Conservation (phyloP, 2,329 filamentous ascomycete genomes). For the Aspergillus sojae region DNA sequence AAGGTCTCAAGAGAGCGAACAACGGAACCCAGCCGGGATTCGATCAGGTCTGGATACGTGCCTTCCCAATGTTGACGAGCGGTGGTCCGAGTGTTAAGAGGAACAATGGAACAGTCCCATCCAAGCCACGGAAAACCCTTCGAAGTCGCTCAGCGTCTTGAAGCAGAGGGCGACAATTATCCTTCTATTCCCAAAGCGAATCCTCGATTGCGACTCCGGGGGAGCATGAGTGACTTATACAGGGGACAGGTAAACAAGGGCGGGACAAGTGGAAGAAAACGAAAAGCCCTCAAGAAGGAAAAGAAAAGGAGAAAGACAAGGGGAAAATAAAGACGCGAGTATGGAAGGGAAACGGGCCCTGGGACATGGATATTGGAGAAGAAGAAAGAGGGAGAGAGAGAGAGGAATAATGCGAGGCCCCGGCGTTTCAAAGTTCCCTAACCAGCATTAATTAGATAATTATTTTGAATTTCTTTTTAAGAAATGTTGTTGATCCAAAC, state of each 20-base stretch:
- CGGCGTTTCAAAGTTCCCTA: conserved; percentile 28
- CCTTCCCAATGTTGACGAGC: not conserved
- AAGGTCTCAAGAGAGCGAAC: conserved; percentile 13
- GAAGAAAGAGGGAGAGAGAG: conserved; percentile 12
- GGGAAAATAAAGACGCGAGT: conserved; percentile 12
- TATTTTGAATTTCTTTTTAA: conserved; percentile 14
- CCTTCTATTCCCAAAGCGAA: conserved; percentile 19
- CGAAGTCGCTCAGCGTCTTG: conserved; percentile 17
- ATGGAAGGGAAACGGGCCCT: conserved; percentile 10
- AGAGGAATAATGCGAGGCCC: conserved; percentile 21
- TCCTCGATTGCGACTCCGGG: conserved; percentile 16
- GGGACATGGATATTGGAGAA: conserved; percentile 14
- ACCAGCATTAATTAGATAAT: conserved; percentile 27
- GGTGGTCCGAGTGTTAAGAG: not conserved
- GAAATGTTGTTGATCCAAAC: not conserved
- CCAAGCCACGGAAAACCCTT: conserved; percentile 2
- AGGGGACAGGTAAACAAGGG: conserved; percentile 18
- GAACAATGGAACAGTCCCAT: conserved; percentile 11
- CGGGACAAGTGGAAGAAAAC: conserved; percentile 15
- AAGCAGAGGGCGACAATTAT: conserved; percentile 7
- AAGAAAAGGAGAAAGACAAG: conserved; percentile 15
- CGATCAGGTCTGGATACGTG: conserved; percentile 11
- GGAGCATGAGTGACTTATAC: conserved; percentile 23
- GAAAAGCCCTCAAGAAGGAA: conserved; percentile 14
- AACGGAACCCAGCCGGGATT: conserved; percentile 10